Conservation (phyloP, 1,284 basidiomycete genomes). For the Austropuccinia psidii region DNA sequence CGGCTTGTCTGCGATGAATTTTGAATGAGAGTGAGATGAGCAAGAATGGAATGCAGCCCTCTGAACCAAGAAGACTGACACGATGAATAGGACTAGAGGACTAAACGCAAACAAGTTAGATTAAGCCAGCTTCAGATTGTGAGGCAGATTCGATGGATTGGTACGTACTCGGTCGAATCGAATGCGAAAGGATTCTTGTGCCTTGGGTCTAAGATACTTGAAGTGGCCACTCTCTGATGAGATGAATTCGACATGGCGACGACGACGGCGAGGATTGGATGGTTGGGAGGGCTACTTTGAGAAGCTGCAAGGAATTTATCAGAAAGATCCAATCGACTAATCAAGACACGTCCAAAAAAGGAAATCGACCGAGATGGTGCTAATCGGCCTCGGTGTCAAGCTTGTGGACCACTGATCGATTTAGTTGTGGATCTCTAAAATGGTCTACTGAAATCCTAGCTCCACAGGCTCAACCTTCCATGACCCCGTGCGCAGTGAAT, state of each 20-base stretch:
- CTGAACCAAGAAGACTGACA: constrained; percentile 5
- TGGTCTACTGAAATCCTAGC: too few species aligned
- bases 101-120: background rate
- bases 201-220: constrained; percentile 27
- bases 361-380: too few species aligned
- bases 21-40: background rate
- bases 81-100: constrained; percentile 29
- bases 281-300: too few species aligned
- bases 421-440: too few species aligned
- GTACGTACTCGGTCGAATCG: constrained; percentile 25
- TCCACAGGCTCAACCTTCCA: too few species aligned
- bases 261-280: too few species aligned
- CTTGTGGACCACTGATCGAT: too few species aligned
- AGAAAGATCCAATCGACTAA: too few species aligned
- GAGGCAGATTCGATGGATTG: background rate
- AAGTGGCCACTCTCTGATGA: constrained; percentile 28
- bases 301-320: too few species aligned
- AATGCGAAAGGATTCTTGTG: constrained; percentile 36
- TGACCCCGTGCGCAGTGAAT: too few species aligned
- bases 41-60: background rate
- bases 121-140: background rate
- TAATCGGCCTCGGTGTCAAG: too few species aligned
- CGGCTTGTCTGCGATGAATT: constrained; percentile 45
- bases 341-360: too few species aligned
- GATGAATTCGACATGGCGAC: constrained; percentile 17